Percentiles rank a stretch among this genome's conserved stretches.
These are phyloP conservation scores for Pythium plurisporium DNA, from an alignment of 352 stramenopile genomes.

Conservation along the genomic window DNA sequence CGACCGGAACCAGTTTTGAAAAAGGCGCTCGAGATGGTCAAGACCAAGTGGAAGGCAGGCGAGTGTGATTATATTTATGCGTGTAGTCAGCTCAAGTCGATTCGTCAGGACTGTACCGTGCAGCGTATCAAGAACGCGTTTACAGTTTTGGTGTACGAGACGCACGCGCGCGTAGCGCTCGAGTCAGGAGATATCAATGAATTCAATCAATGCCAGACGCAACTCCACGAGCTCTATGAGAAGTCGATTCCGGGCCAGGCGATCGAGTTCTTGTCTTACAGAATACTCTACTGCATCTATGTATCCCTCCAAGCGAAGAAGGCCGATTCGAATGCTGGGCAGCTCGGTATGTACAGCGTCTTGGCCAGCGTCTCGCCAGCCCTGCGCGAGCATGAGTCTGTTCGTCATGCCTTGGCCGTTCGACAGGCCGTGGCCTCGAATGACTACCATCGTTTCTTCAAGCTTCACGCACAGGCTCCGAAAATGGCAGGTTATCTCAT, in stretches of 20 bases:
- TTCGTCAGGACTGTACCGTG: constrained; percentile 98
- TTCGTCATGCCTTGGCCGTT: constrained; percentile 73
- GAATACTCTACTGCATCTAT: constrained; percentile 89
- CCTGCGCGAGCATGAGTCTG: constrained; percentile 46
- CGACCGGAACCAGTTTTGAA: constrained; percentile 90
- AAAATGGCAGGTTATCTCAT: constrained; percentile 91
- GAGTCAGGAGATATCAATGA: constrained; percentile 95
- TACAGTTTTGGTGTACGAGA: constrained; percentile 97
- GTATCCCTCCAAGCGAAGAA: constrained; percentile 87
- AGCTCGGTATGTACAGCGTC: constrained; percentile 84
- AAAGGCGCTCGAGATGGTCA: constrained; percentile 82
- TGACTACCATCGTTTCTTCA: constrained; percentile 88
- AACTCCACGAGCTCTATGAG: constrained; percentile 87
- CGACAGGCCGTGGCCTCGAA: constrained; percentile 79
- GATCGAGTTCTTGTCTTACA: constrained; percentile 85
- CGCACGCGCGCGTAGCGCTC: constrained; percentile 94
- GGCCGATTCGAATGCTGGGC: constrained; percentile 72
- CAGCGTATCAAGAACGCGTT: constrained; percentile 97
- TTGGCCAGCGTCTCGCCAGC: constrained; percentile 48
- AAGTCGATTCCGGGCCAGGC: constrained; percentile 63
- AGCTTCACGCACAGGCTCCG: constrained; percentile 79
- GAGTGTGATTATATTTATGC: constrained; percentile 92
- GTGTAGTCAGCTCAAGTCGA: constrained; percentile 98
- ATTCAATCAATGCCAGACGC: constrained; percentile 94
- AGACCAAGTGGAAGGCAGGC: constrained; percentile 83